Base-by-base conservation (phyloP, 805 yeast species). In the Ogataea parapolymorpha region DNA sequence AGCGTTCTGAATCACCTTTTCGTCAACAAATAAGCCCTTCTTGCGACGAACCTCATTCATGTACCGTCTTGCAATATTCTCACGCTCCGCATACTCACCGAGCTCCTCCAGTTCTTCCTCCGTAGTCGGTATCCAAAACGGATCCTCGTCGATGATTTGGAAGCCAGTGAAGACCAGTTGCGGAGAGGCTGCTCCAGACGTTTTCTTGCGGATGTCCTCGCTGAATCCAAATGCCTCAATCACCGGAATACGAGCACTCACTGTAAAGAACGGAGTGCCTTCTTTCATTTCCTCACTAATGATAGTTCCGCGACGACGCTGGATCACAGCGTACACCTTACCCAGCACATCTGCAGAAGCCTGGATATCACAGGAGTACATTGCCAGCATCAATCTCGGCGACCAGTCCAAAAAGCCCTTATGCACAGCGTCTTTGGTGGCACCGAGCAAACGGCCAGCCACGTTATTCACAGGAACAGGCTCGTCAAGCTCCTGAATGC, bases 81-180 rank as follows among this genome's bases (percentile, higher is more conserved):
- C 98, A 54, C 85, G 76, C 53, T 93, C 99, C 1, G 96, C 95
- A 50, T 77, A 76, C 49, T 87, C 96, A 20, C 99, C 99, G 32
- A 87, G 68, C 44, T 88, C 95, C 60, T 93, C 98, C 33, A 93
- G 65, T 61, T 93, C 99, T 61, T 89, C 97, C 54, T 87, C 97
- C 0, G 99, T 93, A 3, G 93, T 86, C 11, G 99, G 99, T 12
- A 93, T 95, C 99, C 99, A 93, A 71, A 85, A 93, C 32, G 99
- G 99, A 69, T 93, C 98, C 50, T 84, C 77, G 49, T 89, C 95
- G 37, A 91, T 77, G 48, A 82, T 68, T 55, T 89, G 93, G 59
- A 77, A 93, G 1, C 98, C 98, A 22, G 85, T 75, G 56, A 91
- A 93, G 8, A 90, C 86, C 39, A 93, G 71, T 62, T 93, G 99